These are phyloP conservation scores for Tetrapisispora namnaoensis DNA, from an alignment of 805 yeast genomes.

Conservation along the genomic window DNA sequence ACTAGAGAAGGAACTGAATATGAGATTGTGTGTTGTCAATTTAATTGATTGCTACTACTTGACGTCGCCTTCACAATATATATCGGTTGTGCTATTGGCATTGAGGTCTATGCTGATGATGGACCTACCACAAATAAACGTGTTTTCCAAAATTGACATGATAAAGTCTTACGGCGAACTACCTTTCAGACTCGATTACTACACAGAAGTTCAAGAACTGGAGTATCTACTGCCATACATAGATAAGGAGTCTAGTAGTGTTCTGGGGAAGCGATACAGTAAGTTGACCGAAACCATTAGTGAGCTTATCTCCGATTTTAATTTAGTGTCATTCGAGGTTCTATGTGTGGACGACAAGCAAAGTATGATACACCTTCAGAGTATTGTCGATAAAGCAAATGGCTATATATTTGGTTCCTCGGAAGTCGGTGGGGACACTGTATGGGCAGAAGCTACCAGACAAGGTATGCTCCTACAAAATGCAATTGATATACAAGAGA, in stretches of 20 bases:
- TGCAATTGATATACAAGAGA: slow-evolving; percentile 69
- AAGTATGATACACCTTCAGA: slow-evolving; percentile 75
- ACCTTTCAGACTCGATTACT: slow-evolving; percentile 75
- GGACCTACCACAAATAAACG: slow-evolving; percentile 88
- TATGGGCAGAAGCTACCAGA: slow-evolving; percentile 94
- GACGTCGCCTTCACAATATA: slow-evolving; percentile 80
- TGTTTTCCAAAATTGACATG: slow-evolving; percentile 82
- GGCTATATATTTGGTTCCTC: slow-evolving; percentile 91
- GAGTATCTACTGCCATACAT: slow-evolving; percentile 55
- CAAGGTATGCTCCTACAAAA: slow-evolving; percentile 50
- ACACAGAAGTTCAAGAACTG: slow-evolving; percentile 87
- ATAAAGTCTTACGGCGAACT: slow-evolving; percentile 66
- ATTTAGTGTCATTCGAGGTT: slow-evolving; percentile 81
- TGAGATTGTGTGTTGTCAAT: slow-evolving; percentile 76
- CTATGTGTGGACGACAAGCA: slow-evolving; percentile 84
- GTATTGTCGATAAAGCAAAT: slow-evolving; percentile 77
- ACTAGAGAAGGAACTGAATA: slow-evolving; percentile 53
- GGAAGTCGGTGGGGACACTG: slow-evolving; percentile 92
- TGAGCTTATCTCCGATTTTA: slow-evolving; percentile 78
- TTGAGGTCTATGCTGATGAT: slow-evolving; percentile 87
- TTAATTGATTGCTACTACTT: slow-evolving; percentile 74
- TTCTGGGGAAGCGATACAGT: slow-evolving; percentile 52
- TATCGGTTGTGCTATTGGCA: slow-evolving; percentile 70
- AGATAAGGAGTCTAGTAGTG: slow-evolving; percentile 65
- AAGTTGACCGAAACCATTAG: slow-evolving; percentile 67